phyloP scores from a whole-genome alignment of 192 early-diverging fungal species.

The Pilaira anomala region DNA sequence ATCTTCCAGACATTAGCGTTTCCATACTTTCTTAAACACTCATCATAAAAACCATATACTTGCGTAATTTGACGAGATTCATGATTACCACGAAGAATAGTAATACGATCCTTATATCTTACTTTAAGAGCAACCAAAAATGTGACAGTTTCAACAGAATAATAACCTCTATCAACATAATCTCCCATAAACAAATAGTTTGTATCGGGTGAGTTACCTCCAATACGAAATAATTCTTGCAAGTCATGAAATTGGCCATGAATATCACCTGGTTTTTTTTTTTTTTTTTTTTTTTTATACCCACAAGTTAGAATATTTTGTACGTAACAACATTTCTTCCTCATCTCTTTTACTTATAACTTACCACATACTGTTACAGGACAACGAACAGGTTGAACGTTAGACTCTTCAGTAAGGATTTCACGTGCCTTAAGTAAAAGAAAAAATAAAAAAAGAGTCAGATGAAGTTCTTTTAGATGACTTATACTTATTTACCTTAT shows the following conservation, averaged over 20 bases:
- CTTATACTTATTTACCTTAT: constrained; percentile 70
- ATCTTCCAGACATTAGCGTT: constrained; percentile 97
- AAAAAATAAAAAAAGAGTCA: background rate
- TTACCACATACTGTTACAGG: constrained; percentile 97
- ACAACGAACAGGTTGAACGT: constrained; percentile 95
- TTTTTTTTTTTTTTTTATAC: background rate
- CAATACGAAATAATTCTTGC: constrained; percentile 94
- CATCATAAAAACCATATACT: constrained; percentile 99
- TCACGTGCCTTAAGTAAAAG: constrained; percentile 76
- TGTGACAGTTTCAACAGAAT: constrained; percentile 97
- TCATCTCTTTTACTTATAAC: background rate
- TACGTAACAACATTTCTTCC: background rate
- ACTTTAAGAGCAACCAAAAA: constrained; percentile 95
- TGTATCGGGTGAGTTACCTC: constrained; percentile 94
- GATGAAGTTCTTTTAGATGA: background rate
- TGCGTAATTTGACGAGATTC: constrained; percentile 99
- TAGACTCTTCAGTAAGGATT: constrained; percentile 92
- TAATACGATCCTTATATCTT: constrained; percentile 86
- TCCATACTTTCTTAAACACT: constrained; percentile 97
- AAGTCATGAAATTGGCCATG: constrained; percentile 99
- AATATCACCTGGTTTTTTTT: constrained; percentile 64
- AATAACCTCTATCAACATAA: constrained; percentile 98
- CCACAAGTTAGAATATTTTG: background rate
- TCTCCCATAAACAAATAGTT: constrained; percentile 99
- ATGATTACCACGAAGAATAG: constrained; percentile 97